Conservation (phyloP, 2,329 filamentous ascomycete genomes). For the Penicillium sp. region DNA sequence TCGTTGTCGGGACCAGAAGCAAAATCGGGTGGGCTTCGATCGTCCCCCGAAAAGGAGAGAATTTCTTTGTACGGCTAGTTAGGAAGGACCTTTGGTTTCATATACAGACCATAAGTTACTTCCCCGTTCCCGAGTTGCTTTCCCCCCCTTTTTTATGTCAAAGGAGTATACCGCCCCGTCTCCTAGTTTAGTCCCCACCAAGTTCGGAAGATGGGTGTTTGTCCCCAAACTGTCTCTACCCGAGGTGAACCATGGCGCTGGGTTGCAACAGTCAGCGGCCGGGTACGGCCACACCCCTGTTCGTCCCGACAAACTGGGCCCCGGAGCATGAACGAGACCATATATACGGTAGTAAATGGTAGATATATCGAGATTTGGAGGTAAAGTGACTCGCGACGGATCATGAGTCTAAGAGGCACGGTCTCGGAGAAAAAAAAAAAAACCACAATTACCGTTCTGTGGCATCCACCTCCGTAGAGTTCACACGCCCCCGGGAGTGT, state of each 20-base stretch:
- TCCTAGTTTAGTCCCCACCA: not conserved
- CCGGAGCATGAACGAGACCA: not conserved
- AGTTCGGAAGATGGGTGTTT: not conserved
- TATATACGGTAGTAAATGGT: too few species aligned
- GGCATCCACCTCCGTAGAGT: not conserved
- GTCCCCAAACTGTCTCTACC: conserved; percentile 16
- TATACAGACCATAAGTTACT: not conserved
- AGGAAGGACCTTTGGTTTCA: not conserved
- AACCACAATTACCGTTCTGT: not conserved
- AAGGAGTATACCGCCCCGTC: too few species aligned
- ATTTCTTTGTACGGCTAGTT: not conserved
- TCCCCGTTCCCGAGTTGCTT: not conserved
- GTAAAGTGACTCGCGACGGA: too few species aligned
- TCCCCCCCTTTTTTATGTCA: not conserved
- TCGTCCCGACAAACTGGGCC: conserved; percentile 30
- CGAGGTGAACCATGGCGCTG: conserved; percentile 38
- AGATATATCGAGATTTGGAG: too few species aligned
- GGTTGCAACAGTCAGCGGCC: conserved; percentile 26
- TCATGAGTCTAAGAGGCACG: too few species aligned
- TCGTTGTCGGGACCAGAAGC: not conserved
- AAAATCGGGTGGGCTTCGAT: not conserved
- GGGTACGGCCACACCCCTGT: conserved; percentile 10
- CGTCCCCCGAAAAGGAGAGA: not conserved
- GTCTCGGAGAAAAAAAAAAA: too few species aligned
- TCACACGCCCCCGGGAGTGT: not conserved